These are phyloP conservation scores for Penicillium sp. DNA, from an alignment of 2,329 filamentous ascomycete species.

Conservation along the genomic window DNA sequence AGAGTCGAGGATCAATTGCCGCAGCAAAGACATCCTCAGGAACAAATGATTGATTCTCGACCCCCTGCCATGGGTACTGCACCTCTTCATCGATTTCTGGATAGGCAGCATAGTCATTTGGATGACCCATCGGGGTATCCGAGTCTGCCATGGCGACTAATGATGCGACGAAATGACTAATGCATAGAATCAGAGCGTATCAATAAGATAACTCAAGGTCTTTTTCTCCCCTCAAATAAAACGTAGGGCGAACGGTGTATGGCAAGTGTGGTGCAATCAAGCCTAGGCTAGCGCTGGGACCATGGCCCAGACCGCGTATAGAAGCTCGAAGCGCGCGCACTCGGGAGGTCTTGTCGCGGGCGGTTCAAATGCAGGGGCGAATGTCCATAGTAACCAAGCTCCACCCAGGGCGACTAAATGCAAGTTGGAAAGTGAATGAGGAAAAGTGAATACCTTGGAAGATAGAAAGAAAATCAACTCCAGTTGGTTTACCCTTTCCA, in stretches of 20 bases:
- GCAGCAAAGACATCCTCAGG: conserved; percentile 20
- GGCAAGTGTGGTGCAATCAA: background rate
- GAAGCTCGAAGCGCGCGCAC: conserved; percentile 10
- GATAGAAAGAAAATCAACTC: conserved; percentile 8
- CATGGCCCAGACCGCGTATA: conserved; percentile 21
- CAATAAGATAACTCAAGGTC: background rate
- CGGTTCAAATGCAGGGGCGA: conserved; percentile 21
- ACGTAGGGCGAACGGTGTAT: no score
- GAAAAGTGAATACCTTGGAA: background rate
- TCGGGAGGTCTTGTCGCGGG: conserved; percentile 7
- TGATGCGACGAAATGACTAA: background rate
- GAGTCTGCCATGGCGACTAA: conserved; percentile 16
- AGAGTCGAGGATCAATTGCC: conserved; percentile 37
- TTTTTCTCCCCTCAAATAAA: background rate
- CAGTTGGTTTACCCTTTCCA: conserved; percentile 14
- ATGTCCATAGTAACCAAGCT: conserved; percentile 24
- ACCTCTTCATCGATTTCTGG: conserved; percentile 35
- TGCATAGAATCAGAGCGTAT: background rate
- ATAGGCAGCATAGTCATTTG: conserved; percentile 26
- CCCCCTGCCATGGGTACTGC: conserved; percentile 35
- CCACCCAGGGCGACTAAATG: conserved; percentile 15
- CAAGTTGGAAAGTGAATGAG: background rate
- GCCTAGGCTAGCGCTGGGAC: conserved; percentile 5
- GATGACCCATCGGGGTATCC: conserved; percentile 12
- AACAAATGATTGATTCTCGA: conserved; percentile 8